phyloP scores from a whole-genome alignment of 192 early-diverging fungal genomes.

The Dissophora ornata region DNA sequence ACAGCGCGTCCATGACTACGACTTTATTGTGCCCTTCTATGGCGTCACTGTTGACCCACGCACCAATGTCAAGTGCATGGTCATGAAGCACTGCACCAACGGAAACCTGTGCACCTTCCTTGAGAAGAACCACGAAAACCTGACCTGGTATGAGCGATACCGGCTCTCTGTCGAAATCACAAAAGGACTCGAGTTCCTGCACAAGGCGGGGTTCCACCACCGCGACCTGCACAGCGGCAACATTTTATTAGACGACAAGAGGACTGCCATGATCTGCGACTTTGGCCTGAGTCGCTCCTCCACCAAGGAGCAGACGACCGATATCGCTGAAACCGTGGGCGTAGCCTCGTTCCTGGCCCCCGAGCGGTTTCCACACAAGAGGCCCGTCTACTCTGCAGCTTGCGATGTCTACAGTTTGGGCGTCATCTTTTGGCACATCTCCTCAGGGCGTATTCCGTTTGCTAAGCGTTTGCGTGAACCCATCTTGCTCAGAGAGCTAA shows the following conservation, averaged over 20 bases:
- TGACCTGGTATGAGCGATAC: constrained; percentile 50
- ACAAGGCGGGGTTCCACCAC: constrained; percentile 57
- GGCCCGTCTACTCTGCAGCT: constrained; percentile 45
- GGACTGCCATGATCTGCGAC: constrained; percentile 52
- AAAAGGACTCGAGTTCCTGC: constrained; percentile 53
- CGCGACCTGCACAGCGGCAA: constrained; percentile 61
- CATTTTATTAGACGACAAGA: constrained; percentile 55
- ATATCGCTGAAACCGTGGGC: constrained; percentile 36
- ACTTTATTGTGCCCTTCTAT: constrained; percentile 48
- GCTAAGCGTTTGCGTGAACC: constrained; percentile 29
- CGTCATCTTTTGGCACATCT: constrained; percentile 58
- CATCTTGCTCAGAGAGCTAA: constrained; percentile 30
- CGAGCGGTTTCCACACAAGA: constrained; percentile 29
- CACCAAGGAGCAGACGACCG: constrained; percentile 24
- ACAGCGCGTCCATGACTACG: constrained; percentile 49
- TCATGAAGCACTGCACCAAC: constrained; percentile 50
- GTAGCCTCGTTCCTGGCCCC: constrained; percentile 48
- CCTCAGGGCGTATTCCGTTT: constrained; percentile 52
- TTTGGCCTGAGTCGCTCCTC: constrained; percentile 46
- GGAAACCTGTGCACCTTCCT: constrained; percentile 49
- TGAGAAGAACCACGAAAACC: constrained; percentile 25
- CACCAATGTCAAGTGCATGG: constrained; percentile 43
- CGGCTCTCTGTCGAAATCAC: constrained; percentile 50
- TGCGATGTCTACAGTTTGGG: constrained; percentile 58
- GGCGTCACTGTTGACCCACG: constrained; percentile 42